Conservation (phyloP, 371 early-diverging fungal species). For the Mucor piriformis region DNA sequence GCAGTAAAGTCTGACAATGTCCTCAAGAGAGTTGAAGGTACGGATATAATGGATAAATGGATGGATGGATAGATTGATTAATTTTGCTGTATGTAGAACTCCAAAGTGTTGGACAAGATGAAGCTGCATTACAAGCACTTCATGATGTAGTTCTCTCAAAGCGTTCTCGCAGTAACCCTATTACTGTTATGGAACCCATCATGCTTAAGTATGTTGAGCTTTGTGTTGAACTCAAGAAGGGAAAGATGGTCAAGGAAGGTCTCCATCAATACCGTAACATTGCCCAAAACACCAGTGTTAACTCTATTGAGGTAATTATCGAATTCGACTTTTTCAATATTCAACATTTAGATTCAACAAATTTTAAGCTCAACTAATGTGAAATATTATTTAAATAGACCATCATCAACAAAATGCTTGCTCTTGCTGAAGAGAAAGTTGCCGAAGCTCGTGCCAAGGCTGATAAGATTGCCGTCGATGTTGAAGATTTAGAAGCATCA, state of each 20-base stretch:
- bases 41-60: constrained; percentile 22
- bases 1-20: constrained; percentile 54
- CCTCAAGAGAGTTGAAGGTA: constrained; percentile 56
- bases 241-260: constrained; percentile 93
- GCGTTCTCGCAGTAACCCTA: constrained; percentile 80
- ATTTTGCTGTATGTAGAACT: constrained; percentile 69
- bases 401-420: constrained; percentile 87
- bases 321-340: background rate
- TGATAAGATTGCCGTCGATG: constrained; percentile 81
- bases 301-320: constrained; percentile 77
- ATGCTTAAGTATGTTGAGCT: constrained; percentile 93
- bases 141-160: constrained; percentile 91
- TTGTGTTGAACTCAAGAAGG: constrained; percentile 79
- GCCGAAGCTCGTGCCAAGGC: constrained; percentile 91
- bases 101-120: constrained; percentile 86
- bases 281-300: constrained; percentile 91
- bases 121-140: constrained; percentile 86
- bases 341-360: background rate
- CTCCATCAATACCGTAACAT: constrained; percentile 96
- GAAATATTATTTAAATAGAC: constrained; percentile 39
- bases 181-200: constrained; percentile 87
- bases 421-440: constrained; percentile 86
- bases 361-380: background rate
- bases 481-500: constrained; percentile 94
- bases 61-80: constrained; percentile 26